Base-by-base conservation (phyloP, 495 filamentous ascomycete genomes). In the Neurospora intermedia region DNA sequence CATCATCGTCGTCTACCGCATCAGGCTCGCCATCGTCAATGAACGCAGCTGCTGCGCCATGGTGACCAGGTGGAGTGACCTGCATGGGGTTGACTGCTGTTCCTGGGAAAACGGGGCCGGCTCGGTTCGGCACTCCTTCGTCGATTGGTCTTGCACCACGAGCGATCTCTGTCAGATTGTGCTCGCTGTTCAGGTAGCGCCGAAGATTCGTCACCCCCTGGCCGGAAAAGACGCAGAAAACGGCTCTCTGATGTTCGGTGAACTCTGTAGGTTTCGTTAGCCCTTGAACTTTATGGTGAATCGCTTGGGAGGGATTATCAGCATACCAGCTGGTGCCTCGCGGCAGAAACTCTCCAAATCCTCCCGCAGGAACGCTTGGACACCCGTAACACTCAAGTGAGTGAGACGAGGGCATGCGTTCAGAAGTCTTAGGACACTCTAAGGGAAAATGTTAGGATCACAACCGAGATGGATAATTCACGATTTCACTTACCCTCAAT, bases 191-290 rank as follows among this genome's bases (percentile, higher is more conserved):
- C 42, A 99, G 85, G 77, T 92, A 89, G 35, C 88, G 83, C 35
- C 96, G 93, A 6, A 99, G 88, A 69, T 87, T 85, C 42, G 84
- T 84, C 39, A 99, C 96, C 27, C 94, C 94, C 43, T 88, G 84
- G 11, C 96, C 96, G 20, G 94, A 97, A 81, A 98, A 99, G 54
- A 99, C 96, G 80, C 96, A 99, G 80, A 96, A 99, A 27, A 98
- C 93, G 10, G 92, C 90, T 72, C 96, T 90, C 79, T 99, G 96
- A 77, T 97, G 94, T 8, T 95, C 91, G 42, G 94, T 98, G 79
- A 99, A 99, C 82, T 98, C 96, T 91, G 69, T 31, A 70, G 8
- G 66, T n/a, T 43, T 11, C 18, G 71, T 85, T 77, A 85, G 82
- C 74, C 43, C 59, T 72, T 59, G n/a, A 13, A 35, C 48, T 13